phyloP scores from a whole-genome alignment of 805 yeast genomes.

The Crinitomyces ghanaensis region DNA sequence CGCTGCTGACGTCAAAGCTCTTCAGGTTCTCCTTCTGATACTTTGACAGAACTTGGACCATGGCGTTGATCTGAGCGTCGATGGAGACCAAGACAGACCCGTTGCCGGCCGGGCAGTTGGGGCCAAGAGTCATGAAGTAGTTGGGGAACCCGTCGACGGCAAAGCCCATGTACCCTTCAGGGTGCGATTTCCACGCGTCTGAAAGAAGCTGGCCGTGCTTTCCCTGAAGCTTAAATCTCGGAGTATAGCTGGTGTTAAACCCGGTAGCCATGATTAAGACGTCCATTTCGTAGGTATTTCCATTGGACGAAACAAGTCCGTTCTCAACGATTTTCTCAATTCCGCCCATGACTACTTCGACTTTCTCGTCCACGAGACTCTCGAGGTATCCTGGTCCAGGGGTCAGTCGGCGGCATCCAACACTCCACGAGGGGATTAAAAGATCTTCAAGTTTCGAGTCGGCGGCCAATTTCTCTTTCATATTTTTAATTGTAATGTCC shows the following conservation, averaged over 20 bases:
- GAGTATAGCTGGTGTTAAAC: constrained; percentile 7
- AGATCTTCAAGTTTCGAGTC: constrained; percentile 8
- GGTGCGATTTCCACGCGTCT: constrained; percentile 6
- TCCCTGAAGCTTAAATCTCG: constrained; percentile 9
- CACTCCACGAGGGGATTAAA: constrained; percentile 14
- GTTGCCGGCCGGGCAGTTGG: constrained; percentile 5
- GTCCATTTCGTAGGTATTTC: constrained; percentile 18
- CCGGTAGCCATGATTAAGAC: constrained; percentile 12
- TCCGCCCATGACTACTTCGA: constrained; percentile 11
- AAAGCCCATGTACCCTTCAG: constrained; percentile 11
- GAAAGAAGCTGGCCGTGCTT: constrained; percentile 7
- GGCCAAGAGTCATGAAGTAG: constrained; percentile 11
- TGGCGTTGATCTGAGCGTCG: constrained; percentile 6
- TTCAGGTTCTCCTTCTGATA: constrained; percentile 6
- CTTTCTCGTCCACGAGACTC: constrained; percentile 14
- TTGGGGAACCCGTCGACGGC: constrained; percentile 15
- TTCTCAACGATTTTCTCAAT: constrained; percentile 11
- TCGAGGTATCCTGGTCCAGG: constrained; percentile 18
- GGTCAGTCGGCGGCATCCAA: constrained; percentile 18
- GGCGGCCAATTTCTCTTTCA: constrained; percentile 4
- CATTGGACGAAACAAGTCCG: constrained; percentile 17
- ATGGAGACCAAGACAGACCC: constrained; percentile 8
- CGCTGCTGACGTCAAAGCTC: constrained; percentile 4
- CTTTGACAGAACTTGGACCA: constrained; percentile 5
- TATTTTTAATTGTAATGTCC: too few relatives aligned